Evolutionary conservation across 106 monocot genomes (phyloP).

Genomic region (Chionographis japonica): DNA sequence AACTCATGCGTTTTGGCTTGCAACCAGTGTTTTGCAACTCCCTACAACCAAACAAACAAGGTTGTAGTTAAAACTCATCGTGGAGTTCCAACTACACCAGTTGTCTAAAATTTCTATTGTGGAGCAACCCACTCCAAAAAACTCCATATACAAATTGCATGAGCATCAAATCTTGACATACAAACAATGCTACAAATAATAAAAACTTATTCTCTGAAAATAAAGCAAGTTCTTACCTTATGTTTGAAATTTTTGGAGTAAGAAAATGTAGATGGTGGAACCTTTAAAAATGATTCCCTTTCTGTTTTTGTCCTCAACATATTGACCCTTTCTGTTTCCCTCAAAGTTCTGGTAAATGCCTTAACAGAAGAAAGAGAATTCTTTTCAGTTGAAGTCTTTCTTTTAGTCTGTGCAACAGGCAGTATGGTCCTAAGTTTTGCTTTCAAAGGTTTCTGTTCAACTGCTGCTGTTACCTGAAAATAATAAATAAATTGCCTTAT

Average conservation of each 20-base stretch:
- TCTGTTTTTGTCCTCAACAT: conserved; percentile 8
- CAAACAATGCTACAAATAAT: too few relatives aligned
- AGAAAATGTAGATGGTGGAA: conserved; percentile 6
- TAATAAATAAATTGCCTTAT: too few relatives aligned
- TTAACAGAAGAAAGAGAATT: conserved; percentile 16
- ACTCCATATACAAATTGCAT: too few relatives aligned
- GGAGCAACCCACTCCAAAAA: too few relatives aligned
- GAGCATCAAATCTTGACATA: not conserved
- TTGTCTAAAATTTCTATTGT: too few relatives aligned
- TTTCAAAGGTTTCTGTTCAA: conserved; percentile 33
- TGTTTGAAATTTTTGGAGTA: conserved; percentile 16
- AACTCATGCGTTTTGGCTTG: too few relatives aligned
- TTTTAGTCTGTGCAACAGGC: conserved; percentile 10
- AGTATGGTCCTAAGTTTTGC: conserved; percentile 5
- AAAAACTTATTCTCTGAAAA: not conserved
- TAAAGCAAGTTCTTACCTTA: conserved; percentile 20
- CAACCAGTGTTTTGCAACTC: too few relatives aligned
- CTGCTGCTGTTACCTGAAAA: conserved; percentile 23
- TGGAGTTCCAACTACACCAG: too few relatives aligned
- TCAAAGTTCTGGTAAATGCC: conserved; percentile 12
- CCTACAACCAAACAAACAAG: too few relatives aligned
- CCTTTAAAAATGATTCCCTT: conserved; percentile 15
- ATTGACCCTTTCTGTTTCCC: conserved; percentile 19
- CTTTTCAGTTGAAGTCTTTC: conserved; percentile 21
- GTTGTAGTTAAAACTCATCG: too few relatives aligned